A percentile compares a stretch with the other conserved stretches of the same genome.
Conservation (phyloP, 2,329 filamentous ascomycete genomes). For the Sclerotinia subarctica region DNA sequence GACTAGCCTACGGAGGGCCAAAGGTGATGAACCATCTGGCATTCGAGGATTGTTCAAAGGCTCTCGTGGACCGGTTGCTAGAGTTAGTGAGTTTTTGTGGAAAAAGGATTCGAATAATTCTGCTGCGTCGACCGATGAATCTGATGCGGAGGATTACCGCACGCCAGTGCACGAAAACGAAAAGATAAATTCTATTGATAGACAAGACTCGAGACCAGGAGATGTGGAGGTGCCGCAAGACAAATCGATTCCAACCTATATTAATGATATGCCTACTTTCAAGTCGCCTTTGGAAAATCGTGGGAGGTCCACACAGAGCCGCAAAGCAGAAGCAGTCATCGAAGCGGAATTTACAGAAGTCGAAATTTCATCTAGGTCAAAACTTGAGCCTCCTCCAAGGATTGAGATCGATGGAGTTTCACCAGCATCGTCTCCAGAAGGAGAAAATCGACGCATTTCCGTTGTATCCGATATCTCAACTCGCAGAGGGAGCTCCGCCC, state of each 20-base stretch:
- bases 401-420: conserved; percentile 47
- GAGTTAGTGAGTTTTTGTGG: conserved; percentile 58
- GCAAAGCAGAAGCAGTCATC: conserved; percentile 29
- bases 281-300: conserved; percentile 46
- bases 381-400: conserved; percentile 47
- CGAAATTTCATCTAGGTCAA: conserved; percentile 43
- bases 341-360: conserved; percentile 38
- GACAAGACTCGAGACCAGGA: conserved; percentile 14
- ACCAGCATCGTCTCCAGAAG: conserved; percentile 34
- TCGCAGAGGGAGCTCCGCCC: conserved; percentile 27
- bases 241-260: conserved; percentile 29
- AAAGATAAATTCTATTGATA: conserved; percentile 35
- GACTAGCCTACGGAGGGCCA: conserved; percentile 48
- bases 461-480: conserved; percentile 35
- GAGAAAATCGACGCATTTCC: conserved; percentile 26
- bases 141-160: conserved; percentile 46
- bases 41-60: conserved; percentile 76
- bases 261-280: conserved; percentile 46
- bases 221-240: conserved; percentile 19
- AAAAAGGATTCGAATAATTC: conserved; percentile 52
- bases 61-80: conserved; percentile 61
- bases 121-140: conserved; percentile 47
- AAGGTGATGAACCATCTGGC: conserved; percentile 50
- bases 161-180: conserved; percentile 39
- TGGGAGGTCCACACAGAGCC: conserved; percentile 33